Percentiles rank a stretch among this genome's conserved stretches.
Conservation (phyloP, 176 grass and related monocot species). For the Alopecurus myosuroides region DNA sequence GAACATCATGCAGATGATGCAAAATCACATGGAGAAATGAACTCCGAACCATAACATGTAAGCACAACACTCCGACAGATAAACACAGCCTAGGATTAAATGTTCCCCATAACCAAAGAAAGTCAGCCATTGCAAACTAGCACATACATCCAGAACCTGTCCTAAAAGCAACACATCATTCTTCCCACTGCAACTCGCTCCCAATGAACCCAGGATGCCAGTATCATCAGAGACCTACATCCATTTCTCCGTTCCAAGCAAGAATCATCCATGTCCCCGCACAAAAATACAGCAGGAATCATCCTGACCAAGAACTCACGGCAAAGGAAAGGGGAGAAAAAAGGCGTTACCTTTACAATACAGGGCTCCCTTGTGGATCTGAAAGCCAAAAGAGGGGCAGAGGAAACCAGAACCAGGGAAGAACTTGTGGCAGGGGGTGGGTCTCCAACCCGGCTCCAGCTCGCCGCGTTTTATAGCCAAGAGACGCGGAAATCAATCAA, state of each 20-base stretch:
- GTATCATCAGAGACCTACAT: not conserved
- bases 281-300: not conserved
- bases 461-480: constrained; percentile 28
- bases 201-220: not conserved
- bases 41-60: not conserved
- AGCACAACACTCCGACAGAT: not conserved
- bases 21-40: not conserved
- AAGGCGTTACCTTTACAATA: constrained; percentile 2
- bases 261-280: not conserved
- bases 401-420: not conserved
- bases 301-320: not conserved
- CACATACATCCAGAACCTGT: not conserved
- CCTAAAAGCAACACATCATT: not conserved
- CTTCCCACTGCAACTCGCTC: not conserved
- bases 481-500: not conserved
- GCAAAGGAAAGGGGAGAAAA: not conserved
- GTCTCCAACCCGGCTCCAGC: not conserved
- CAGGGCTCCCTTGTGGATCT: not conserved
- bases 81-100: not conserved
- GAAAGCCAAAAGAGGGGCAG: not conserved
- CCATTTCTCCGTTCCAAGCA: not conserved
- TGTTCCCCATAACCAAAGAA: not conserved
- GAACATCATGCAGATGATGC: not conserved
- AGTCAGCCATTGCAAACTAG: not conserved
- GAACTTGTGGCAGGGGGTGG: not conserved